These are phyloP conservation scores for Penicillium occitanis DNA, from an alignment of 2,329 filamentous ascomycete genomes.

Conservation along the genomic window DNA sequence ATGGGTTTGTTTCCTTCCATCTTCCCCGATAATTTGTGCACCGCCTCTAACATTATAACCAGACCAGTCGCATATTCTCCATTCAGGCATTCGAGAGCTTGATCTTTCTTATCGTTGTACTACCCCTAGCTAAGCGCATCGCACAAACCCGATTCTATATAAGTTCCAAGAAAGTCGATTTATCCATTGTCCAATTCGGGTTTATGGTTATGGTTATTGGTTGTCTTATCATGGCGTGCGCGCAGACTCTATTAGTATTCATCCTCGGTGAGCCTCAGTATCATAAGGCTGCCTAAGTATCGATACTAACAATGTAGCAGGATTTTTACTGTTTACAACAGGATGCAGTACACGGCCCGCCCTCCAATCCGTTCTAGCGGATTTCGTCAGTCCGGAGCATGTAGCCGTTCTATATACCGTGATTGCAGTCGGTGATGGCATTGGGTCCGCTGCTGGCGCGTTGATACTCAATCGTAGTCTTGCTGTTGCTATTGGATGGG, in stretches of 20 bases:
- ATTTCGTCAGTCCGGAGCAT: constrained; percentile 9
- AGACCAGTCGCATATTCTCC: constrained; percentile 12
- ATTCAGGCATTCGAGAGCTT: constrained; percentile 11
- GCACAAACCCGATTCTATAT: constrained; percentile 3
- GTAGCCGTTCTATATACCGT: constrained; percentile 6
- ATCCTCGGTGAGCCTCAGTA: background rate
- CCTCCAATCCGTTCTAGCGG: constrained; percentile 9
- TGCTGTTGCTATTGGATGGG: constrained; percentile 6
- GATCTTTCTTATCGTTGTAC: background rate
- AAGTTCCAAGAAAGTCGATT: background rate
- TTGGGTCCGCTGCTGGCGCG: constrained; percentile 4
- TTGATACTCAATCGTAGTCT: constrained; percentile 15
- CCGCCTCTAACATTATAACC: background rate
- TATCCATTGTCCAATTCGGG: constrained; percentile 8
- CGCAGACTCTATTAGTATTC: background rate
- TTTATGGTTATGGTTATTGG: background rate
- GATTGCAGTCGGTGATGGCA: background rate
- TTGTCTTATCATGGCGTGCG: constrained; percentile 3
- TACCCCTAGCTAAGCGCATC: background rate
- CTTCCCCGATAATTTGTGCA: background rate
- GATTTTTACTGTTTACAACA: constrained; percentile 5
- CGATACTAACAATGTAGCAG: background rate
- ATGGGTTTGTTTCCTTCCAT: background rate
- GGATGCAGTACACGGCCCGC: constrained; percentile 4
- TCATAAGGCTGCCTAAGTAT: background rate